A percentile compares a stretch with the other conserved stretches of the same genome.
These are phyloP conservation scores for Jaapia argillacea DNA, from an alignment of 768 basidiomycete species.

Conservation along the genomic window DNA sequence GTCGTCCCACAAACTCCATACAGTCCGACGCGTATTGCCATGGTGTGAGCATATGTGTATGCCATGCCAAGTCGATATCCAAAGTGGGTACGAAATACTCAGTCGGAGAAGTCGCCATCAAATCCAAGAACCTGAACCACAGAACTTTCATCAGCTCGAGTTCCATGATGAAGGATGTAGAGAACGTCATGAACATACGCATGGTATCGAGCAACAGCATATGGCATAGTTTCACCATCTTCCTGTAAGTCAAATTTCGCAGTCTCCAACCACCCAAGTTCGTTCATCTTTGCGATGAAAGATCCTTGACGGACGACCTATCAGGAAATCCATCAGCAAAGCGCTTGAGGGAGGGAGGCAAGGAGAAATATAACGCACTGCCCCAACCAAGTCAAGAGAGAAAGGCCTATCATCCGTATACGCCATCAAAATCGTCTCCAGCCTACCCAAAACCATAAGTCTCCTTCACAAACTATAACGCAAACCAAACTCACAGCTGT, in stretches of 20 bases:
- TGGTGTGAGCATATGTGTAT: conserved; percentile 56
- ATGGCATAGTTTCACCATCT: conserved; percentile 32
- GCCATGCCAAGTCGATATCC: conserved; percentile 73
- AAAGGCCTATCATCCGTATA: conserved; percentile 42
- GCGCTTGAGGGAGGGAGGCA: background rate
- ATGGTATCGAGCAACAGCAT: conserved; percentile 47
- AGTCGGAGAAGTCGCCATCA: conserved; percentile 33
- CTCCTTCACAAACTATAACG: background rate
- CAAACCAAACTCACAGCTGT: background rate
- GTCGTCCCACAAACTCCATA: conserved; percentile 28
- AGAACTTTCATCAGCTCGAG: background rate
- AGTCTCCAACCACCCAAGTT: conserved; percentile 39
- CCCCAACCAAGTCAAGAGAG: conserved; percentile 47
- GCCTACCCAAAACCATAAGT: too few species aligned
- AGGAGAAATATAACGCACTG: conserved; percentile 24
- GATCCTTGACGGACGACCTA: conserved; percentile 48
- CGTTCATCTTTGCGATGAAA: conserved; percentile 42
- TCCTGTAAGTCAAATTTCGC: conserved; percentile 28
- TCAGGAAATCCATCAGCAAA: background rate
- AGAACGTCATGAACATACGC: too few species aligned
- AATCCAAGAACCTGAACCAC: conserved; percentile 38
- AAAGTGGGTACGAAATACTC: conserved; percentile 48
- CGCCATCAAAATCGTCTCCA: conserved; percentile 31
- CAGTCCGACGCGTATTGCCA: conserved; percentile 36
- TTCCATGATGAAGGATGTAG: background rate